These are phyloP conservation scores for Gautieria morchelliformis DNA, from an alignment of 768 basidiomycete species.

Conservation along the genomic window DNA sequence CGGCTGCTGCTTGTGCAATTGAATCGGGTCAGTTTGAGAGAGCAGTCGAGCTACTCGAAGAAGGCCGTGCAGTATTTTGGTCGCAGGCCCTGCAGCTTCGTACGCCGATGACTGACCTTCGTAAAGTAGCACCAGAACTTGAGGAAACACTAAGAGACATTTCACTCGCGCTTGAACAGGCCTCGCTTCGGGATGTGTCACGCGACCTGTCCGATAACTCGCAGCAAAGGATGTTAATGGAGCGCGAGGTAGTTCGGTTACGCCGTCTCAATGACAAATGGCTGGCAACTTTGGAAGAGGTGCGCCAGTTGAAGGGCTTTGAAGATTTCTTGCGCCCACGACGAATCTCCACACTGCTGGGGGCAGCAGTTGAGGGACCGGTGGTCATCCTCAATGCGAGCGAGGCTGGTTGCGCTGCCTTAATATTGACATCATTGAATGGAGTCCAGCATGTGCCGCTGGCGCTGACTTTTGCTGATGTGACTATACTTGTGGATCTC, in stretches of 20 bases:
- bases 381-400: constrained; percentile 14
- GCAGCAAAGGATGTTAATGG: constrained; percentile 1
- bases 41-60: constrained; percentile 24
- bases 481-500: neutral
- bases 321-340: constrained; percentile 14
- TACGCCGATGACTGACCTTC: constrained; percentile 14
- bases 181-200: too few species aligned
- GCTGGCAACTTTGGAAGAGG: constrained; percentile 15
- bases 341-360: constrained; percentile 7
- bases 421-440: neutral
- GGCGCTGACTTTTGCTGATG: neutral
- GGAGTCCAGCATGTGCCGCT: too few species aligned
- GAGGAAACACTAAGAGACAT: constrained; percentile 16
- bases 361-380: constrained; percentile 13
- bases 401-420: constrained; percentile 10
- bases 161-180: neutral
- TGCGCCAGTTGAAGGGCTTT: constrained; percentile 11
- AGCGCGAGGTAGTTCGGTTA: constrained; percentile 10
- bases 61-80: constrained; percentile 27
- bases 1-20: constrained; percentile 20
- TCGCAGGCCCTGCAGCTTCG: constrained; percentile 17
- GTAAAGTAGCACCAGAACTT: neutral
- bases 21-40: constrained; percentile 15
- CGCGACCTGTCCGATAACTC: neutral
- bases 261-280: constrained; percentile 19